phyloP scores from a whole-genome alignment of 108 stramenopile species.

The Cylindrotheca fusiformis region DNA sequence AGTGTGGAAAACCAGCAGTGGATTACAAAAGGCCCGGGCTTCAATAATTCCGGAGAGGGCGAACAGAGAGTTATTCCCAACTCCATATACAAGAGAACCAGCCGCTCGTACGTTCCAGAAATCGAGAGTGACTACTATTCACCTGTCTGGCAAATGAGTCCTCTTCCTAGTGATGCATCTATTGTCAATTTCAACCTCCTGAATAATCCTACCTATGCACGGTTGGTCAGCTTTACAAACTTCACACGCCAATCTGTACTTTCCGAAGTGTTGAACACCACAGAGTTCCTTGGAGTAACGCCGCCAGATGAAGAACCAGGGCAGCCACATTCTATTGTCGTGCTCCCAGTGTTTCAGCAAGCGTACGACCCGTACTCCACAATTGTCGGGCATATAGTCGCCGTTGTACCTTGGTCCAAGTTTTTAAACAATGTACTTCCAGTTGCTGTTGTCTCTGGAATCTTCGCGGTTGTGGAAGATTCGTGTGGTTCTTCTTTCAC shows the following conservation, averaged over 20 bases:
- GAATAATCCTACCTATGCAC: slow-evolving; percentile 4
- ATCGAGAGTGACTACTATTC: background rate
- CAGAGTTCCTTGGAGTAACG: slow-evolving; percentile 1
- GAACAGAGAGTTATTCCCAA: background rate
- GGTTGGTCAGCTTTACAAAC: background rate
- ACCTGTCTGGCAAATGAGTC: slow-evolving; percentile 21
- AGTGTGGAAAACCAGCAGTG: slow-evolving; percentile 4
- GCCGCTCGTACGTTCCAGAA: background rate
- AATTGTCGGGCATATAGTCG: slow-evolving; percentile 13
- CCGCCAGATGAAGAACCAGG: background rate
- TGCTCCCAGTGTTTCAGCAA: slow-evolving; percentile 6
- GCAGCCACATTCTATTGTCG: slow-evolving; percentile 4
- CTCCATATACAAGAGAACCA: background rate
- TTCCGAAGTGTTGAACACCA: background rate
- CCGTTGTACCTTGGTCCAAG: slow-evolving; percentile 12
- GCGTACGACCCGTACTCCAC: background rate
- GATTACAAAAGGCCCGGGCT: slow-evolving; percentile 6
- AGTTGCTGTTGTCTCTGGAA: slow-evolving; percentile 1
- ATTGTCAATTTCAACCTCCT: slow-evolving; percentile 16
- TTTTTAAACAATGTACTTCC: slow-evolving; percentile 27
- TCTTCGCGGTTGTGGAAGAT: slow-evolving; percentile 16
- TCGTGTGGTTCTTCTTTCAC: slow-evolving; percentile 36
- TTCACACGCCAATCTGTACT: background rate
- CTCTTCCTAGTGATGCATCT: background rate
- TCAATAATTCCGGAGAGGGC: background rate